These are phyloP conservation scores for Endogone sp. DNA, from an alignment of 192 early-diverging fungal species.

Conservation along the genomic window DNA sequence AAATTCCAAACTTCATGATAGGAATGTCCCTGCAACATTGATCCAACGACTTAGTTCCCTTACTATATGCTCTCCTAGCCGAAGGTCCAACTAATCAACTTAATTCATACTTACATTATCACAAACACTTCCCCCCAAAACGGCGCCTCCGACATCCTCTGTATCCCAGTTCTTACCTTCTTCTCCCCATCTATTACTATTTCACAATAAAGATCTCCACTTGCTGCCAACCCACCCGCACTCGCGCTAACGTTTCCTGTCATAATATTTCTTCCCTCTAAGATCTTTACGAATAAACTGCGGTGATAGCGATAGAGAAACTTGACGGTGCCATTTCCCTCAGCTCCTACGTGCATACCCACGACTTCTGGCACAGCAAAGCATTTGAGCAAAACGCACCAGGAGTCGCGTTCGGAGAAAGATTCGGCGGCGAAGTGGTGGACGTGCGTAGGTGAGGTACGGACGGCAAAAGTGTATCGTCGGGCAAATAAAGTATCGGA, in stretches of 20 bases:
- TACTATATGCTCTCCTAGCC: neutral
- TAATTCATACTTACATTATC: slow-evolving; percentile 28
- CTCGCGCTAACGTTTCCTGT: neutral
- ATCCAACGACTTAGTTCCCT: too few species aligned
- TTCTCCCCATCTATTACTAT: slow-evolving; percentile 40
- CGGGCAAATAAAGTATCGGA: slow-evolving; percentile 26
- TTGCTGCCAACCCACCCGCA: too few species aligned
- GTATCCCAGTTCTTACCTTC: slow-evolving; percentile 30
- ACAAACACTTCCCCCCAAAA: slow-evolving; percentile 44
- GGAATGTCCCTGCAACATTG: slow-evolving; percentile 8
- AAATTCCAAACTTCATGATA: slow-evolving; percentile 14
- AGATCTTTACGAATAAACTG: slow-evolving; percentile 26
- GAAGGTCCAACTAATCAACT: neutral
- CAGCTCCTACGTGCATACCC: slow-evolving; percentile 17
- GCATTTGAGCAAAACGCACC: slow-evolving; percentile 29
- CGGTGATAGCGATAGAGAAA: slow-evolving; percentile 20
- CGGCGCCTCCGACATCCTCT: slow-evolving; percentile 21
- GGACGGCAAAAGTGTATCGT: slow-evolving; percentile 28
- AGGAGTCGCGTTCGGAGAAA: slow-evolving; percentile 18
- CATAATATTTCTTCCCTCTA: slow-evolving; percentile 15
- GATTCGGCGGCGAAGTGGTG: slow-evolving; percentile 26
- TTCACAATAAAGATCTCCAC: slow-evolving; percentile 37
- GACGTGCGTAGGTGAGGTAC: slow-evolving; percentile 18
- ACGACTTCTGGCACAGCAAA: slow-evolving; percentile 31
- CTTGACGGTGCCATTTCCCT: neutral